Evolutionary conservation across 495 filamentous ascomycete genomes (phyloP), one percentile per base, ranked within the genome.

Genomic region (Glonium stellatum): DNA sequence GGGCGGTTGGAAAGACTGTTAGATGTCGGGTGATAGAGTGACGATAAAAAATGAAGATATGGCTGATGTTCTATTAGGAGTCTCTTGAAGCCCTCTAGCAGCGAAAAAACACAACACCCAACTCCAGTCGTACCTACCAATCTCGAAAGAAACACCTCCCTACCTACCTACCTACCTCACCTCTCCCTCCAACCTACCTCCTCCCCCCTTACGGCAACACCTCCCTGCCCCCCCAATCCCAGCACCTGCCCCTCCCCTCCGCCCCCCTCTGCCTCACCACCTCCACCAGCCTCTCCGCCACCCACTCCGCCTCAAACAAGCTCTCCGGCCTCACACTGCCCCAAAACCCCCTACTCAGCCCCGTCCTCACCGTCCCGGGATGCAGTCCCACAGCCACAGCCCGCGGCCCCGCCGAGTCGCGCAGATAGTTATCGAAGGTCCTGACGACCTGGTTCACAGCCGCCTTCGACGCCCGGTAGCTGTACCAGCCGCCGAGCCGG

Each of bases 301-400:
- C 81, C 67, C 81, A 83, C 51, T 82, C 80, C 6, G 82, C 73
- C 12, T 76, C 78, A 61, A 87, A 85, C 55, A 92, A 62, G 75
- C 83, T 83, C 49, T 79, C 81, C 58, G 79, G 76, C 44, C 67
- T 76, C 67, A 81, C 79, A 50, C 66, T 78, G 0, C 67, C 77
- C 88, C 86, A 92, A 67, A 86, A 92, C 44, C 84, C 85, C 64
- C 73, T 78, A 50, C 84, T 89, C 64, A 95, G 73, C 12, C 79
- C 84, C 47, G 88, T 92, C 71, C 81, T 84, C 41, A 95, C 89
- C 9, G 88, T 93, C 1, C 90, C 89, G 4, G 89, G 90, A 74
- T 95, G 89, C 70, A 92, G 75, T n/a, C 77, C 79, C 4, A 95
- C 73, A 0, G 79, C 80, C 60, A 91, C 74, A 0, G 84, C 86